Conservation (phyloP, 306 rosid genomes). For the Carpinus viminea region DNA sequence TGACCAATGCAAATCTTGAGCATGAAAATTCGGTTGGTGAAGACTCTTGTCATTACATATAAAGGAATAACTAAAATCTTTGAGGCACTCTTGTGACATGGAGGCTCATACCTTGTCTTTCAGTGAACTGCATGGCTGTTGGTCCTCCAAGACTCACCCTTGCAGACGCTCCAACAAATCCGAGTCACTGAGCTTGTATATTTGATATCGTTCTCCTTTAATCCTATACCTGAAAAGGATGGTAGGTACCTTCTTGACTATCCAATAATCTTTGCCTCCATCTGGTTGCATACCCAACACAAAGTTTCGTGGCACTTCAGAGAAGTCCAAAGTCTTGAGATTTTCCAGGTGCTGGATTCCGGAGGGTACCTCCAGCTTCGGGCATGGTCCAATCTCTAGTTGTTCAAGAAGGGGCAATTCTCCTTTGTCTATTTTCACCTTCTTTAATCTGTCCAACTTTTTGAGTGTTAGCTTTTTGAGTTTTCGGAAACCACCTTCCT, state of each 20-base stretch:
- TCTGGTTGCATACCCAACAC: too few species aligned
- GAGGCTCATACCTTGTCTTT: not conserved
- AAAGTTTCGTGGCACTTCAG: not conserved
- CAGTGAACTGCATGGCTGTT: not conserved
- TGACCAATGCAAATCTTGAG: not conserved
- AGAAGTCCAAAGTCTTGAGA: not conserved
- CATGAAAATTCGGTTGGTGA: not conserved
- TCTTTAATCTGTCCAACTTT: not conserved
- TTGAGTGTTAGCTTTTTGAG: not conserved
- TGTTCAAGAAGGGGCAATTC: slow-evolving; percentile 13
- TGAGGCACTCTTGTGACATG: not conserved
- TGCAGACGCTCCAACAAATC: not conserved
- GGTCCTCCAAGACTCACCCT: not conserved
- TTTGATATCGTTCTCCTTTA: too few species aligned
- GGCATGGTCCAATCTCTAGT: slow-evolving; percentile 1
- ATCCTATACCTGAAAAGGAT: too few species aligned
- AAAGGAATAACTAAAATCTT: not conserved
- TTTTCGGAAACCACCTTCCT: slow-evolving; percentile 2
- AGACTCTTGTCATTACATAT: not conserved
- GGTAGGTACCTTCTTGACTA: too few species aligned
- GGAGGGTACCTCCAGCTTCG: slow-evolving; percentile 3
- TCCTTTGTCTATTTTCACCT: not conserved
- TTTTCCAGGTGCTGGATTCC: not conserved
- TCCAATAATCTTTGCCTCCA: too few species aligned
- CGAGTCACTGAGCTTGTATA: too few species aligned